Percentiles rank a stretch among this genome's conserved stretches.
Conservation (phyloP, 129 eudicot genomes). For the Mikania micrantha region DNA sequence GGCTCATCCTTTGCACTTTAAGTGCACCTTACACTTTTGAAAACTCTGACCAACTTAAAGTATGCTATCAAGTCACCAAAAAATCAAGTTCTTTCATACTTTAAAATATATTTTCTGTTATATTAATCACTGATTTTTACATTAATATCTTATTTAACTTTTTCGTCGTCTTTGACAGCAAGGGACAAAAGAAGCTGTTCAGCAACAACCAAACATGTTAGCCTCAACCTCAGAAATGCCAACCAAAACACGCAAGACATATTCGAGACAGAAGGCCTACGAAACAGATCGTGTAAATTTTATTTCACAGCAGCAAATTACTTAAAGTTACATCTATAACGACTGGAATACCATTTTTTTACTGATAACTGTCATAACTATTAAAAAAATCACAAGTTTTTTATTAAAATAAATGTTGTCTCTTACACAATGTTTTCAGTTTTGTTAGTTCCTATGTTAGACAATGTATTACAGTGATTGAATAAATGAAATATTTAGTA, state of each 20-base stretch:
- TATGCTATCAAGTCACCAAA: constrained; percentile 34
- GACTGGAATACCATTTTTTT: neutral
- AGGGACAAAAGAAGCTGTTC: constrained; percentile 27
- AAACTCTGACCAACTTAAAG: no score
- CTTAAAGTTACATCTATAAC: neutral
- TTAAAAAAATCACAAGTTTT: neutral
- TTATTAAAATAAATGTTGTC: neutral
- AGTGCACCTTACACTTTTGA: no score
- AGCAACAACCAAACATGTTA: constrained; percentile 18
- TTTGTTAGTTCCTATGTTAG: no score
- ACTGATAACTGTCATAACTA: neutral
- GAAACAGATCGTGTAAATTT: constrained; percentile 53
- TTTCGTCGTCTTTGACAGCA: constrained; percentile 27
- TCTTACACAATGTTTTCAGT: constrained; percentile 9
- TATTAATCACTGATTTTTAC: neutral
- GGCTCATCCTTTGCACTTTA: no score
- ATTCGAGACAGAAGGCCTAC: constrained; percentile 26
- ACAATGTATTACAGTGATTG: no score
- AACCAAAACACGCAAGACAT: constrained; percentile 23
- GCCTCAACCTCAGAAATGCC: constrained; percentile 19
- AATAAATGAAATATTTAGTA: no score
- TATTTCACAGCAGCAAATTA: constrained; percentile 3
- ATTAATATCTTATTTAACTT: neutral
- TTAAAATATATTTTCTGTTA: neutral
- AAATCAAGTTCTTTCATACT: constrained; percentile 12